phyloP scores from a whole-genome alignment of 208 protist species.

The Crithidia brevicula region DNA sequence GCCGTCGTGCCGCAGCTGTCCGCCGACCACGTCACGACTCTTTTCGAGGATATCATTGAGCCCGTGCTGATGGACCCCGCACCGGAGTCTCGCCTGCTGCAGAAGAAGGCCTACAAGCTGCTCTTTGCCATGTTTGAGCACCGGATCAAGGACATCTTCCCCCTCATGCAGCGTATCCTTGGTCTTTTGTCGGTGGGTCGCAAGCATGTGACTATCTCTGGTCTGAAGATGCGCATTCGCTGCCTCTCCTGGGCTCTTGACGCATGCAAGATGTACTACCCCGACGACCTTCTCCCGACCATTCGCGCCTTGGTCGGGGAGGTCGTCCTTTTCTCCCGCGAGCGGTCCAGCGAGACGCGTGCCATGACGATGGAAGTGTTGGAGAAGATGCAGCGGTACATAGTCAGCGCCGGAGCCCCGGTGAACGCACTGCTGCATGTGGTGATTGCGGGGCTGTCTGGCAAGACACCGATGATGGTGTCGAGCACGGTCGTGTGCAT shows the following conservation, averaged over 20 bases:
- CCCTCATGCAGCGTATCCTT: conserved; percentile 68
- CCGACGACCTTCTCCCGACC: conserved; percentile 58
- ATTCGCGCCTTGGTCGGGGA: conserved; percentile 70
- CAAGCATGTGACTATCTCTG: conserved; percentile 81
- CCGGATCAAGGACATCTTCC: conserved; percentile 78
- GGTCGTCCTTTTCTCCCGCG: conserved; percentile 78
- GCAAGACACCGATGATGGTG: conserved; percentile 78
- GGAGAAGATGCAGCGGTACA: conserved; percentile 89
- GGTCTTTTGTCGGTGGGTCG: conserved; percentile 77
- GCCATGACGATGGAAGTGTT: conserved; percentile 84
- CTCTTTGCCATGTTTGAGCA: conserved; percentile 87
- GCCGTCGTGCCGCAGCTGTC: conserved; percentile 76
- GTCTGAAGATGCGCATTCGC: conserved; percentile 87
- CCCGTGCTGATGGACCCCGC: conserved; percentile 81
- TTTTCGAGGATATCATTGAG: conserved; percentile 84
- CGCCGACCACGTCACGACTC: conserved; percentile 52
- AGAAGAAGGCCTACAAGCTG: conserved; percentile 93
- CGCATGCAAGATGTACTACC: conserved; percentile 89
- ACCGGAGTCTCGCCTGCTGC: conserved; percentile 77
- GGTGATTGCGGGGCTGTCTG: conserved; percentile 77
- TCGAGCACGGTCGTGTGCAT: conserved; percentile 83
- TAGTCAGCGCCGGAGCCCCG: conserved; percentile 54
- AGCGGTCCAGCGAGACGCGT: conserved; percentile 81
- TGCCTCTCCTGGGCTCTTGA: conserved; percentile 88
- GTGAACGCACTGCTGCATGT: conserved; percentile 76